Evolutionary conservation across 2,329 filamentous ascomycete genomes (phyloP).

Genomic region (Botrytis aclada): DNA sequence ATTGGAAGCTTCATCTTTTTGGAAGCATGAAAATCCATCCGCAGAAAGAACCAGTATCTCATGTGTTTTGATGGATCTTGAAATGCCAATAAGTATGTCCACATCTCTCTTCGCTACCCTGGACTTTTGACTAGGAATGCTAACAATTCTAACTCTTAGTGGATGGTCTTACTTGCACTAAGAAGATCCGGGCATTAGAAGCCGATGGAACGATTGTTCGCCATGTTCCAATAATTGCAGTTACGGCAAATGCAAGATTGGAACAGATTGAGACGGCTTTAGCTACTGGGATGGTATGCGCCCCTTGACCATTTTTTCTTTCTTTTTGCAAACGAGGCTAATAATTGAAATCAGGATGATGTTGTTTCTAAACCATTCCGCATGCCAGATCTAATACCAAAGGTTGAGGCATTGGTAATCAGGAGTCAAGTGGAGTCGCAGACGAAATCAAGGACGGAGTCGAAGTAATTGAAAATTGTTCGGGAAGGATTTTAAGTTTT

Average conservation of each 20-base stretch:
- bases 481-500: neutral
- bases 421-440: neutral
- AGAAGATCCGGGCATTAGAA: conserved; percentile 66
- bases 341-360: conserved; percentile 53
- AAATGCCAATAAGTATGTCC: conserved; percentile 65
- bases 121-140: conserved; percentile 25
- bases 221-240: conserved; percentile 76
- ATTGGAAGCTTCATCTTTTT: conserved; percentile 54
- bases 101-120: conserved; percentile 62
- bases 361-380: conserved; percentile 78
- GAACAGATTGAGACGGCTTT: conserved; percentile 72
- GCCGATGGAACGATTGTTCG: conserved; percentile 55
- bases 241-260: conserved; percentile 74
- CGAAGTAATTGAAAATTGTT: neutral
- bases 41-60: conserved; percentile 48
- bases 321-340: conserved; percentile 19
- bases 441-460: neutral
- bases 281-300: conserved; percentile 66
- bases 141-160: conserved; percentile 37
- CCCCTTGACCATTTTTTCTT: too few species aligned
- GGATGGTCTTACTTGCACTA: conserved; percentile 74
- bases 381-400: conserved; percentile 66
- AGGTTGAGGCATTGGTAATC: conserved; percentile 53
- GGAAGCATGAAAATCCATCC: conserved; percentile 36
- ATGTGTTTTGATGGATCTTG: conserved; percentile 74